These are phyloP conservation scores for Gentiana dahurica DNA, from an alignment of 257 asterid species.

Conservation along the genomic window DNA sequence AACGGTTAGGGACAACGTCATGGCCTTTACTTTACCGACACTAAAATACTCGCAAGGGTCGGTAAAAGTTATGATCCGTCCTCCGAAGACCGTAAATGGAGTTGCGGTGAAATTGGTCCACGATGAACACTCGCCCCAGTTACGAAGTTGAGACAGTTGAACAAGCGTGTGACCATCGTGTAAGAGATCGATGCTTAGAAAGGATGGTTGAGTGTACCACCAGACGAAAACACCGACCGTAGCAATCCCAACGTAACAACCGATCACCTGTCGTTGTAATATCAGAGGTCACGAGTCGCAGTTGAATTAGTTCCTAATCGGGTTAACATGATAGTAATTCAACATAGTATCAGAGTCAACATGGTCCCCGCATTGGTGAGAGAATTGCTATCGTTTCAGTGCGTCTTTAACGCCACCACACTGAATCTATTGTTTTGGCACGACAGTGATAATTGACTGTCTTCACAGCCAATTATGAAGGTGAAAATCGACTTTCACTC, in stretches of 20 bases:
- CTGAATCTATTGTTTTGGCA: too few species aligned
- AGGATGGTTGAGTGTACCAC: constrained; percentile 77
- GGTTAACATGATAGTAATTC: too few species aligned
- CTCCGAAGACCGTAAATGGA: constrained; percentile 53
- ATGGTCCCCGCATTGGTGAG: too few species aligned
- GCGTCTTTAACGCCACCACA: too few species aligned
- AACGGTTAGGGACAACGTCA: constrained; percentile 74
- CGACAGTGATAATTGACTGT: too few species aligned
- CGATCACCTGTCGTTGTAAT: constrained; percentile 49
- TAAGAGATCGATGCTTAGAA: constrained; percentile 51
- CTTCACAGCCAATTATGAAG: neutral
- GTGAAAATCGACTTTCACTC: neutral
- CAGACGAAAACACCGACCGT: constrained; percentile 69
- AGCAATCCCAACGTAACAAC: constrained; percentile 74
- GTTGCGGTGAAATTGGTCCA: constrained; percentile 63
- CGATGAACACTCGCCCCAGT: constrained; percentile 77
- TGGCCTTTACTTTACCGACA: constrained; percentile 69
- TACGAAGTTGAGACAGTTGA: constrained; percentile 58
- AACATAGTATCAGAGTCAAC: too few species aligned
- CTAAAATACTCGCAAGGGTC: constrained; percentile 71
- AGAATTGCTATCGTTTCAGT: too few species aligned
- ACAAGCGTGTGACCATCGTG: constrained; percentile 69
- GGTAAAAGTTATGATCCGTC: constrained; percentile 35
- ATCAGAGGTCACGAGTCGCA: neutral
- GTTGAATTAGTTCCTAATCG: neutral